Conservation (phyloP, 228 moss, liverwort and hornwort genomes). For the Sphagnum fallax region DNA sequence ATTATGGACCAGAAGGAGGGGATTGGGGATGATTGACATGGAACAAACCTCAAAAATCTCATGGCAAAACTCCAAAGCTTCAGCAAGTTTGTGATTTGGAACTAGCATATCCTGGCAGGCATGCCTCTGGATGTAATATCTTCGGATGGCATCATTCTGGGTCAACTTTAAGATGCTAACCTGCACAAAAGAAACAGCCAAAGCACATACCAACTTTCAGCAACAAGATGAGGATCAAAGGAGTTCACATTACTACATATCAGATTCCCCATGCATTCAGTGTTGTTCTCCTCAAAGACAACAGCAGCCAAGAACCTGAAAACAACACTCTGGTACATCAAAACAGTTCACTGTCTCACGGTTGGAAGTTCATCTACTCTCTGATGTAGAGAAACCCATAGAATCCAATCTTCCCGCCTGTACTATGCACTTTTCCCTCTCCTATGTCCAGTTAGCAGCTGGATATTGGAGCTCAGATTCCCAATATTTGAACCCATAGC, state of each 20-base stretch:
- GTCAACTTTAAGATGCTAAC: conserved; percentile 59
- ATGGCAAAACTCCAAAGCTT: conserved; percentile 45
- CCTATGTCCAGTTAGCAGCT: too few species aligned
- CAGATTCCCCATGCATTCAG: background rate
- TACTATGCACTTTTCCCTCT: too few species aligned
- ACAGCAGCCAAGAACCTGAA: too few species aligned
- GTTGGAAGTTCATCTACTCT: too few species aligned
- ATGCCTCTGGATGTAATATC: conserved; percentile 54
- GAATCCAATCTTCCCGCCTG: too few species aligned
- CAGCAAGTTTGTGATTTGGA: conserved; percentile 41
- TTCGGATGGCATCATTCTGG: conserved; percentile 45
- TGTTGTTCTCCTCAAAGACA: too few species aligned
- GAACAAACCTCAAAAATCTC: conserved; percentile 37
- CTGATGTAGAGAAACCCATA: too few species aligned
- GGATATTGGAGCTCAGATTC: too few species aligned
- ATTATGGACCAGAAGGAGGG: too few species aligned
- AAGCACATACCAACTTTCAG: background rate
- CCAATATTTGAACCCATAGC: too few species aligned
- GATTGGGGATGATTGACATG: background rate
- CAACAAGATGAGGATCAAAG: background rate
- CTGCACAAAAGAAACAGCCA: conserved; percentile 9
- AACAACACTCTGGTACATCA: too few species aligned
- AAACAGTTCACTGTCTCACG: too few species aligned
- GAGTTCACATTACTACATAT: background rate
- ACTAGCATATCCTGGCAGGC: conserved; percentile 65